A percentile compares a stretch with the other conserved stretches of the same genome.
phyloP scores from a whole-genome alignment of 257 asterid species.

The Forsythia viridissima region DNA sequence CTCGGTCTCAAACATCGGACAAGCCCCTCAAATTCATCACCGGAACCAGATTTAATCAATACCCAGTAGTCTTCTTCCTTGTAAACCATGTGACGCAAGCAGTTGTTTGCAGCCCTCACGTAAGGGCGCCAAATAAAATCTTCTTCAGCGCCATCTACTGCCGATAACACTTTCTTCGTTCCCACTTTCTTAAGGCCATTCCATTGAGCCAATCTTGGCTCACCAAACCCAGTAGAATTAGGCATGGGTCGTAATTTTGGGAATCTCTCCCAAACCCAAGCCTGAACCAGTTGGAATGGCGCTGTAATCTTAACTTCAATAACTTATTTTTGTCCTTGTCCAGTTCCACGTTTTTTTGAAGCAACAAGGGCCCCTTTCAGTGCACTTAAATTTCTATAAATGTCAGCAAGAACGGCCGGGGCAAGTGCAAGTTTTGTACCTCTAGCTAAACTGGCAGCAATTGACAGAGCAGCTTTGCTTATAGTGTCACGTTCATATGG shows the following conservation, averaged over 20 bases:
- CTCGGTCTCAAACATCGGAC: constrained; percentile 26
- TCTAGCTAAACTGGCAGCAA: constrained; percentile 28
- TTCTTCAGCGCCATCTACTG: constrained; percentile 9
- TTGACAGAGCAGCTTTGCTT: constrained; percentile 1
- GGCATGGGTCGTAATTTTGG: constrained; percentile 20
- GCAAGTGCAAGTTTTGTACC: constrained; percentile 32
- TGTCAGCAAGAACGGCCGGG: constrained; percentile 33
- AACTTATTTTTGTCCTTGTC: background rate
- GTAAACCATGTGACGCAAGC: background rate
- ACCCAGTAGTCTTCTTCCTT: constrained; percentile 22
- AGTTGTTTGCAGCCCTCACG: background rate
- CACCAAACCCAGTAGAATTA: background rate
- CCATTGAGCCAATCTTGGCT: constrained; percentile 45
- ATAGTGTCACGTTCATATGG: background rate
- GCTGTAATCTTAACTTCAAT: background rate
- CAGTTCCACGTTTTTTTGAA: background rate
- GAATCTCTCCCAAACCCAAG: constrained; percentile 39
- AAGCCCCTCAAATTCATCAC: constrained; percentile 23
- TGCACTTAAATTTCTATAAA: background rate
- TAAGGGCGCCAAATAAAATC: constrained; percentile 39
- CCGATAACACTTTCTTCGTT: background rate
- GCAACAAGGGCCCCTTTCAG: background rate
- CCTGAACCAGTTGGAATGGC: constrained; percentile 10
- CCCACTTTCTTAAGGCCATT: background rate
- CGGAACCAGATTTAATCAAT: background rate